Percentiles rank a stretch among this genome's conserved stretches.
These are phyloP conservation scores for Salvia splendens DNA, from an alignment of 257 asterid genomes.

Conservation along the genomic window DNA sequence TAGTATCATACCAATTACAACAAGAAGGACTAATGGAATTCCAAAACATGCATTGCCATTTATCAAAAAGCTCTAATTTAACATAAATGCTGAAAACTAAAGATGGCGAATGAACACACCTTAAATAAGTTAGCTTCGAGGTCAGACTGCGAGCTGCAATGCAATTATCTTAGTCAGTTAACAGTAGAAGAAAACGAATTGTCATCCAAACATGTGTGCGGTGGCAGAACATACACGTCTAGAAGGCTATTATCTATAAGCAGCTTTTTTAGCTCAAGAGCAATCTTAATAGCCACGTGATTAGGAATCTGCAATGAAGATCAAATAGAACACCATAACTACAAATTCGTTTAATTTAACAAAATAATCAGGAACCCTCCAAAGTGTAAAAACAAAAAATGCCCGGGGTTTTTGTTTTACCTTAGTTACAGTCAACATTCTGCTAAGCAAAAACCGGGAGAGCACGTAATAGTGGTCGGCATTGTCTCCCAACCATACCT, in stretches of 20 bases:
- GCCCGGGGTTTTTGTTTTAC: slow-evolving; percentile 30
- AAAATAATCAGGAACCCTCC: neutral
- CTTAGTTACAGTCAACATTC: slow-evolving; percentile 98
- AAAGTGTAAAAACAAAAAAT: neutral
- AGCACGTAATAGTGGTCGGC: slow-evolving; percentile 99
- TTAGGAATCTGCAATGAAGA: slow-evolving; percentile 83
- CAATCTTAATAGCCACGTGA: slow-evolving; percentile 96
- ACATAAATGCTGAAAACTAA: slow-evolving; percentile 9
- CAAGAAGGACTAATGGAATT: neutral
- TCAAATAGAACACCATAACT: neutral
- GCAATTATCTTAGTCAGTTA: slow-evolving; percentile 20
- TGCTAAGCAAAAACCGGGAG: slow-evolving; percentile 92
- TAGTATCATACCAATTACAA: neutral
- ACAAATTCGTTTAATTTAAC: neutral
- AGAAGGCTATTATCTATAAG: slow-evolving; percentile 95
- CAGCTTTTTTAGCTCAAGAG: slow-evolving; percentile 94
- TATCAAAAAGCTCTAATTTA: neutral
- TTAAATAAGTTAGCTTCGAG: slow-evolving; percentile 93
- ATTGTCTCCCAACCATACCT: slow-evolving; percentile 98
- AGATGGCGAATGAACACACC: slow-evolving; percentile 47
- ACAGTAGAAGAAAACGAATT: slow-evolving; percentile 17
- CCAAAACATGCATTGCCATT: neutral
- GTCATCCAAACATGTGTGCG: slow-evolving; percentile 4
- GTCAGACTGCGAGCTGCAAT: slow-evolving; percentile 89
- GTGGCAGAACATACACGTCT: slow-evolving; percentile 74